phyloP scores from a whole-genome alignment of 2,329 filamentous ascomycete genomes.

The Colletotrichum orchidophilum region DNA sequence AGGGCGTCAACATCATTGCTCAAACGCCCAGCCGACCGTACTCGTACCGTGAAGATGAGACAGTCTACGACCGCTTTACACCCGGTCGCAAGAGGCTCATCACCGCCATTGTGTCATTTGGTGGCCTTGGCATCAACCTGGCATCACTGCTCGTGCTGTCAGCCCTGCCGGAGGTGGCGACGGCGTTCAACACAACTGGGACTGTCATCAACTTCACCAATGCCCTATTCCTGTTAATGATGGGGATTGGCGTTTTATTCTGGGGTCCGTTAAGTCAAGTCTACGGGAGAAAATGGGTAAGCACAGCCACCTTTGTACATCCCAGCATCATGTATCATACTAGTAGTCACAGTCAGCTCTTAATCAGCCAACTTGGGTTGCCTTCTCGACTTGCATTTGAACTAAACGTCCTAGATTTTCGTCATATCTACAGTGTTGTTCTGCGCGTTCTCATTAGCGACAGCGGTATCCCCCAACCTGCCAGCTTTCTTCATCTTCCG shows the following conservation, averaged over 20 bases:
- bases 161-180: slow-evolving; percentile 78
- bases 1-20: slow-evolving; percentile 30
- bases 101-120: slow-evolving; percentile 35
- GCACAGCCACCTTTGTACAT: slow-evolving; percentile 43
- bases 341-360: background rate
- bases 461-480: slow-evolving; percentile 73
- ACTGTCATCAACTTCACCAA: slow-evolving; percentile 75
- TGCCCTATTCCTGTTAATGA: slow-evolving; percentile 75
- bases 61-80: slow-evolving; percentile 38
- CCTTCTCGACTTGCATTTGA: background rate
- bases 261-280: slow-evolving; percentile 73
- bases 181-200: slow-evolving; percentile 70
- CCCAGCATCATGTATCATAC: slow-evolving; percentile 6
- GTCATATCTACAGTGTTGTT: slow-evolving; percentile 55
- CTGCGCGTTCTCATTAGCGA: slow-evolving; percentile 71
- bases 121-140: slow-evolving; percentile 26
- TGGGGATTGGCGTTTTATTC: slow-evolving; percentile 72
- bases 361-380: background rate
- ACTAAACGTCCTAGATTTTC: slow-evolving; percentile 34
- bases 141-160: slow-evolving; percentile 60
- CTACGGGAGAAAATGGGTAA: slow-evolving; percentile 60
- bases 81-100: slow-evolving; percentile 37
- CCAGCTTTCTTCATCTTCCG: slow-evolving; percentile 74
- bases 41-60: slow-evolving; percentile 28
- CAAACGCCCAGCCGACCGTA: slow-evolving; percentile 25